Evolutionary conservation across 1,284 basidiomycete genomes (phyloP), one percentile per base, ranked within the genome.

Genomic region (Cystobasidium pallidum): DNA sequence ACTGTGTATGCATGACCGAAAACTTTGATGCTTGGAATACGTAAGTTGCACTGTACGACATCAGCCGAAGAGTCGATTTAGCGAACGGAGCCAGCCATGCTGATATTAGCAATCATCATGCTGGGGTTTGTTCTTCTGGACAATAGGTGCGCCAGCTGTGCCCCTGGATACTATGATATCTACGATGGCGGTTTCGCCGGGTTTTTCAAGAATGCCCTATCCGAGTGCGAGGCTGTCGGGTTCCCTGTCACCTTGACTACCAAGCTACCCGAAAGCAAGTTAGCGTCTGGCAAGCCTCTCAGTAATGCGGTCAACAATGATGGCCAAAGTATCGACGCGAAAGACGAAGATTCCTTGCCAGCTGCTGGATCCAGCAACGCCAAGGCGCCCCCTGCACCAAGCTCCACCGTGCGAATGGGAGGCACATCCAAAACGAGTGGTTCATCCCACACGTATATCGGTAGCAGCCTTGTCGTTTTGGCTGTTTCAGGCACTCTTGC

Each of bases 61-160:
- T 19, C 26, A 28, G 13, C 24, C 30, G 13, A 26, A 13, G 24
- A 21, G 15, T 19, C 36, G 36, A 6, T 39, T 39, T 6, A 6
- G 36, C 36, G 36, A 39, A 39, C n/a, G n/a, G n/a, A 39, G 36
- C 36, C 6, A 39, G 36, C 52, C 24, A 13, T 30, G 52, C 52
- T 54, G 3, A 15, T 28, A 11, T 10, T 59, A 47, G 41, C 24
- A 17, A 10, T n/a, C 28, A 26, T n/a, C 24, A 21, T 21, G 41
- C 19, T 17, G 41, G 11, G 15, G 13, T 17, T 45, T 49, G 21
- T 24, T 32, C 32, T 3, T 19, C 13, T 28, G 19, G 28, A 36
- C 4, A n/a, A 57, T n/a, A 65, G 62, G 10, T 67, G 66, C 41
- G 66, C 34, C 34, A n/a, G 30, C 17, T 67, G 66, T 45, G 52